Base-by-base conservation (phyloP, 148 eudicot species). In the Camellia granthamiana region DNA sequence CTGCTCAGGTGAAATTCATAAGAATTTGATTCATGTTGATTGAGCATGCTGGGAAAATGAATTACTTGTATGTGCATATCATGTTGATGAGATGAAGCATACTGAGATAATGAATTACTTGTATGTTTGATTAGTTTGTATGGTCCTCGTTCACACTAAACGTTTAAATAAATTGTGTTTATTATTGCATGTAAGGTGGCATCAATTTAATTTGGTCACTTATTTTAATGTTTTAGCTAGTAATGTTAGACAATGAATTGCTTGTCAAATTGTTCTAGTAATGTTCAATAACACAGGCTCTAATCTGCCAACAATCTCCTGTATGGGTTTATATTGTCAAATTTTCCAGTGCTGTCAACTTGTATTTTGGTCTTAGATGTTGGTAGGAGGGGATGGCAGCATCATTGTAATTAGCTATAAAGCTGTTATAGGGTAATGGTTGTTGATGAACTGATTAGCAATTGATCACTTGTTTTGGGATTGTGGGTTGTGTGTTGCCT, bases 1-100 rank as follows among this genome's bases (percentile, higher is more conserved):
- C 89, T 65, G 87, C 87, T 59, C 69, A 85, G 8, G 85, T 56
- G 38, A 13, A 12, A 14, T 72, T 15, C 51, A 15, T 16, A 15
- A 1, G 3, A 60, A 60, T 60, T 60, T 60, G 64, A 60, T 60
- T 60, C 21, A 16, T 60, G 64, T 44, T 69, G n/a, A n/a, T 69
- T 21, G n/a, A 10, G 21, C 52, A 69, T 44, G 47, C n/a, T 16
- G 1, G 9, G 23, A 44, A 47, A 70, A 14, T 16, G 21, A 47
- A 47, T 47, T 47, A 47, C 51, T 47, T 47, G 7, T 47, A 47
- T 47, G 23, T 23, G 23, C 23, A 23, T 23, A 23, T 23, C 1
- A 0, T 0, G 0, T 0, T 0, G 23, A 0, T 0, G 23, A 0
- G 23, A 23, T 23, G 0, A 0, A 0, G 0, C 0, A 0, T 23